Conservation (phyloP, 2,329 filamentous ascomycete species). For the Ceratocystis eucalypticola region DNA sequence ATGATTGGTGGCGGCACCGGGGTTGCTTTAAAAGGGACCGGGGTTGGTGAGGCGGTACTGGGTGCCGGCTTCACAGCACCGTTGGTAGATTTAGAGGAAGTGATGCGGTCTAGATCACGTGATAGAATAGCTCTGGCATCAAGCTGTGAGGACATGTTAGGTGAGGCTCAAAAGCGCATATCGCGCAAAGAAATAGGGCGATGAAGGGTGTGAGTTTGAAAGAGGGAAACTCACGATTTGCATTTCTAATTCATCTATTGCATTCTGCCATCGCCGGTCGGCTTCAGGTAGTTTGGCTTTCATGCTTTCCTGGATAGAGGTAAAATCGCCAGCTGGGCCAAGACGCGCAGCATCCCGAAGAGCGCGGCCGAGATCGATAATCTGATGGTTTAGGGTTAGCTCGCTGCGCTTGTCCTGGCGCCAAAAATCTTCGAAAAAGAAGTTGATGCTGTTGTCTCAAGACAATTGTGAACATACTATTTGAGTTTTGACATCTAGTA, state of each 20-base stretch:
- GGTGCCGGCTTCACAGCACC: constrained; percentile 8
- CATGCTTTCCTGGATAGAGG: constrained; percentile 22
- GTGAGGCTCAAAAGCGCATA: neutral
- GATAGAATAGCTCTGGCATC: constrained; percentile 36
- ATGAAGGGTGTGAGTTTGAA: neutral
- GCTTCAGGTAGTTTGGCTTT: constrained; percentile 35
- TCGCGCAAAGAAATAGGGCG: neutral
- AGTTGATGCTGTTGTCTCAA: neutral
- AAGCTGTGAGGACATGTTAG: constrained; percentile 23
- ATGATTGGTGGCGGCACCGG: constrained; percentile 17
- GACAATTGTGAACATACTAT: constrained; percentile 7
- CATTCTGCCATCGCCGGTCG: constrained; percentile 37
- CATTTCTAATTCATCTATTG: constrained; percentile 42
- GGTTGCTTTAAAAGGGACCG: constrained; percentile 11
- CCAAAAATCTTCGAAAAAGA: neutral
- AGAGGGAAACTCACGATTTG: constrained; percentile 38
- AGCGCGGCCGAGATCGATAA: constrained; percentile 16
- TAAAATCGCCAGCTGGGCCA: constrained; percentile 17
- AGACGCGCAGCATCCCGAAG: constrained; percentile 16
- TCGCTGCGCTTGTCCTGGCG: neutral
- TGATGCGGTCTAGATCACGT: constrained; percentile 20
- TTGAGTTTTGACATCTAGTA: constrained; percentile 15
- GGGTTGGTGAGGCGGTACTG: constrained; percentile 10
- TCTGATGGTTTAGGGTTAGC: neutral
- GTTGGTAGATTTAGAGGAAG: constrained; percentile 21